Percentiles rank a stretch among this genome's conserved stretches.
phyloP scores from a whole-genome alignment of 305 asterid genomes.

The Fraxinus sp. region DNA sequence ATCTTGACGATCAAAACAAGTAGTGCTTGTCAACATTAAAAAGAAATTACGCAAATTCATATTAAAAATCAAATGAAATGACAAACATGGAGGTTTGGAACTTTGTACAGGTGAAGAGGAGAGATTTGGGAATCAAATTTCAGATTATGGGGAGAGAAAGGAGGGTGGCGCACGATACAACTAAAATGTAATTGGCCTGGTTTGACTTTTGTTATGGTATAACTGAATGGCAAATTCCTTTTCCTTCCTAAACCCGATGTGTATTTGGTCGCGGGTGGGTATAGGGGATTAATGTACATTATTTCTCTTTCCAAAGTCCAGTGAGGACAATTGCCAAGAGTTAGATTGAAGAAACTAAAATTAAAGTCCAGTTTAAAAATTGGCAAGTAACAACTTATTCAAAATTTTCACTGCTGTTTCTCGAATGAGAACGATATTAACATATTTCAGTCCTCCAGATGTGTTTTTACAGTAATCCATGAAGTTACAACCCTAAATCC shows the following conservation, averaged over 20 bases:
- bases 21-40: neutral
- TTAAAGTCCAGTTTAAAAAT: neutral
- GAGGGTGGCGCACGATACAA: neutral
- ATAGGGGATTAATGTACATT: neutral
- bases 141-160: neutral
- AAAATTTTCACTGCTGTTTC: neutral
- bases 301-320: neutral
- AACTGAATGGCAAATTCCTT: neutral
- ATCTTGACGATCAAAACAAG: neutral
- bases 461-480: neutral
- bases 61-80: neutral
- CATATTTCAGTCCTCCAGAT: neutral
- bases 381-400: neutral
- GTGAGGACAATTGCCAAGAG: neutral
- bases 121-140: neutral
- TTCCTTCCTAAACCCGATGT: neutral
- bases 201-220: neutral
- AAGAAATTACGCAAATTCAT: neutral
- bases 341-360: neutral
- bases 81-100: neutral
- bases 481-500: neutral
- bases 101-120: neutral
- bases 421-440: neutral
- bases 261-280: neutral
- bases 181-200: neutral